A percentile compares a stretch with the other conserved stretches of the same genome.
Conservation (phyloP, 164 flowering plant genomes). For the Tetracentron sinense region DNA sequence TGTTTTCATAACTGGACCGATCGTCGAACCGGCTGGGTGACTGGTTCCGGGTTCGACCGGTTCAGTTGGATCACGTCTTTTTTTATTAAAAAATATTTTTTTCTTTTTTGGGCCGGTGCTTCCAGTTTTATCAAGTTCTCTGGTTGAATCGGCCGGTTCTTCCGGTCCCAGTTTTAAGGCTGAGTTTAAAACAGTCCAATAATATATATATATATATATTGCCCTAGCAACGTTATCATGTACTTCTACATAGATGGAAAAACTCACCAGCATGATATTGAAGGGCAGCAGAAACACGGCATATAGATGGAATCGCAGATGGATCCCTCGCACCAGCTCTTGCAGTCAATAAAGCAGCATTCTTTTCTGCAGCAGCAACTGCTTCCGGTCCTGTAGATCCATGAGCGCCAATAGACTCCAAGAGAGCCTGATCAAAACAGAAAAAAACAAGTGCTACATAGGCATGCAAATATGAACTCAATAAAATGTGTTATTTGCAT, state of each 20-base stretch:
- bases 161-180: too few relatives aligned
- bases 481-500: not conserved
- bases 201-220: not conserved
- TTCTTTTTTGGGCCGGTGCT: too few relatives aligned
- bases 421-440: slow-evolving; percentile 55
- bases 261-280: slow-evolving; percentile 84
- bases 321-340: slow-evolving; percentile 99
- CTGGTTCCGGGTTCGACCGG: too few relatives aligned
- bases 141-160: too few relatives aligned
- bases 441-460: not conserved
- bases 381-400: slow-evolving; percentile 91
- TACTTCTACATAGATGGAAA: not conserved
- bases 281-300: slow-evolving; percentile 92
- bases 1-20: too few relatives aligned
- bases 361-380: slow-evolving; percentile 84
- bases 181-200: too few relatives aligned
- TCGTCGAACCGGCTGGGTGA: too few relatives aligned
- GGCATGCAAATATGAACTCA: not conserved
- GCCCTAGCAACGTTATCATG: not conserved
- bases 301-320: slow-evolving; percentile 94
- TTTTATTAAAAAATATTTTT: too few relatives aligned
- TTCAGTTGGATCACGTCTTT: too few relatives aligned
- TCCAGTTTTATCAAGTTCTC: too few relatives aligned
- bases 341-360: slow-evolving; percentile 91
- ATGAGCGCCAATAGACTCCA: slow-evolving; percentile 81